phyloP scores from a whole-genome alignment of 1,139 yeast species.

The Kodamaea sp. region DNA sequence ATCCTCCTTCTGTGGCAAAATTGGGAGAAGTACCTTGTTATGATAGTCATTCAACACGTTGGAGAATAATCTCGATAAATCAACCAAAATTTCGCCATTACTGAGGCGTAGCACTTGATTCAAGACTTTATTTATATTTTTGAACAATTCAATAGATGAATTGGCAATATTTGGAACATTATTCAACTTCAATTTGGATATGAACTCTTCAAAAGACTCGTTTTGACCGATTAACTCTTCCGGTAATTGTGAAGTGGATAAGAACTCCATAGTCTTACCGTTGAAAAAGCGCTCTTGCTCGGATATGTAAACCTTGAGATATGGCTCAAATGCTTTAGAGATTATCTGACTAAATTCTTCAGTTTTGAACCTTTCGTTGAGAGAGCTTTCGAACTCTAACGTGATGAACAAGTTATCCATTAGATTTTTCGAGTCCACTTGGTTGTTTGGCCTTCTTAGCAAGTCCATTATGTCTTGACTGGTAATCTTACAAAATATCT shows the following conservation, averaged over 20 bases:
- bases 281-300: conserved; percentile 72
- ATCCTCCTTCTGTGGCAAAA: conserved; percentile 45
- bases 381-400: conserved; percentile 72
- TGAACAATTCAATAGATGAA: conserved; percentile 85
- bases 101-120: conserved; percentile 77
- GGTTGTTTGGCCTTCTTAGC: conserved; percentile 10
- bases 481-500: conserved; percentile 69
- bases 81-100: conserved; percentile 65
- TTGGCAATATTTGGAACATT: conserved; percentile 63
- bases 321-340: conserved; percentile 82
- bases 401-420: conserved; percentile 33
- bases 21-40: conserved; percentile 57
- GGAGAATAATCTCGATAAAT: conserved; percentile 64
- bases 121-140: conserved; percentile 69
- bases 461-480: conserved; percentile 54
- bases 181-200: conserved; percentile 40
- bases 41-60: conserved; percentile 70
- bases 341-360: conserved; percentile 52
- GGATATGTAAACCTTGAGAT: conserved; percentile 80
- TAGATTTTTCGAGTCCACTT: conserved; percentile 13
- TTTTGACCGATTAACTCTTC: conserved; percentile 30
- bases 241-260: conserved; percentile 50
- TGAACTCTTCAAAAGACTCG: conserved; percentile 26
- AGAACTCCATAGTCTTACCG: conserved; percentile 61
- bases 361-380: conserved; percentile 58